These are phyloP conservation scores for Neckera pumila DNA, from an alignment of 225 moss, liverwort and hornwort genomes.

Conservation along the genomic window DNA sequence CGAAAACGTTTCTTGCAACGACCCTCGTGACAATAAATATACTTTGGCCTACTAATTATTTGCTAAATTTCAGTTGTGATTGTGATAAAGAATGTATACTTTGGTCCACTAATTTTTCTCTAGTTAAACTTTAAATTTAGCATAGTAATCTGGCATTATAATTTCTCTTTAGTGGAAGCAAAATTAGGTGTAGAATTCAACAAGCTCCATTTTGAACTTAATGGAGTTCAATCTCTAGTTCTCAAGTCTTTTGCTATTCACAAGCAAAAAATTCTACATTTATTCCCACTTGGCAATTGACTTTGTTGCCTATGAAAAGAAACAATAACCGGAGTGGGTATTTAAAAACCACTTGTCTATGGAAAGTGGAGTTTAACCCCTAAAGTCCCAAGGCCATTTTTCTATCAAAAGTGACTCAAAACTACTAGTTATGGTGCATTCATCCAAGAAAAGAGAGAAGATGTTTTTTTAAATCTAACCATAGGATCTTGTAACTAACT, in stretches of 20 bases:
- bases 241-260: background rate
- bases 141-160: background rate
- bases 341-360: background rate
- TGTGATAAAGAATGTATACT: too few species aligned
- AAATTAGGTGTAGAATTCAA: background rate
- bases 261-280: background rate
- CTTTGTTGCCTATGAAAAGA: background rate
- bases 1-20: too few species aligned
- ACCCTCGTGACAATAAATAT: background rate
- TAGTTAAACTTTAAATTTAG: background rate
- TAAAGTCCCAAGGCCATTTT: too few species aligned
- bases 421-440: too few species aligned
- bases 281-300: background rate
- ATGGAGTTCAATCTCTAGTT: background rate
- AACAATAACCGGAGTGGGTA: fast-evolving
- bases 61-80: too few species aligned
- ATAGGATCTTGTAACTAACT: too few species aligned
- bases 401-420: too few species aligned
- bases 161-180: too few species aligned
- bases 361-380: background rate
- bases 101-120: background rate
- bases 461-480: too few species aligned
- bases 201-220: background rate
- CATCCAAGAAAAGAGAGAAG: too few species aligned
- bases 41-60: background rate